These are phyloP conservation scores for Tuber magnatum DNA, from an alignment of 495 filamentous ascomycete genomes.

Conservation along the genomic window DNA sequence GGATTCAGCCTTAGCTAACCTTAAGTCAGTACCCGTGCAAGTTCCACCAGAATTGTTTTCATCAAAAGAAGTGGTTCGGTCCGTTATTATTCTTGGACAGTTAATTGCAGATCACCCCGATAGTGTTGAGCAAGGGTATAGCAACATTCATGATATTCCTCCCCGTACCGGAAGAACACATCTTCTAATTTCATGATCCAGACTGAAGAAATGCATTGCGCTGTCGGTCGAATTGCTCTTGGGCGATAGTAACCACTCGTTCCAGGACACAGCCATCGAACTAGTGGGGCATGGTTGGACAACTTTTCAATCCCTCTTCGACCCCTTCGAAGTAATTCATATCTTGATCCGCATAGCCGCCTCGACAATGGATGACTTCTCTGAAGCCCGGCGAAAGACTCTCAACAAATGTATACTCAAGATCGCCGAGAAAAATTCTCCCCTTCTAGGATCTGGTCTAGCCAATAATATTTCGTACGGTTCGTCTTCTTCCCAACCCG, in stretches of 20 bases:
- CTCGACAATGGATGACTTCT: slow-evolving; percentile 12
- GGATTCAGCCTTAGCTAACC: not conserved
- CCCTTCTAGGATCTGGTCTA: slow-evolving; percentile 28
- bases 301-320: slow-evolving; percentile 30
- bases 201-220: slow-evolving; percentile 32
- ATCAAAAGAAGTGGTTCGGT: slow-evolving; percentile 34
- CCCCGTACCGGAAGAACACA: not conserved
- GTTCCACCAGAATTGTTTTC: slow-evolving; percentile 33
- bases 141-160: not conserved
- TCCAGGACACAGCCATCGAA: slow-evolving; percentile 39
- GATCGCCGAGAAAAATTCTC: slow-evolving; percentile 34
- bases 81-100: slow-evolving; percentile 33
- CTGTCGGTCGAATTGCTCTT: slow-evolving; percentile 30
- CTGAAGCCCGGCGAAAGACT: slow-evolving; percentile 16
- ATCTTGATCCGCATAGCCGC: slow-evolving; percentile 34
- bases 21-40: slow-evolving; percentile 23
- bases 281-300: slow-evolving; percentile 34
- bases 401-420: slow-evolving; percentile 30
- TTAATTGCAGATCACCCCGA: slow-evolving; percentile 31
- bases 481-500: slow-evolving; percentile 16
- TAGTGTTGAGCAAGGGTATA: slow-evolving; percentile 19
- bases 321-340: slow-evolving; percentile 35
- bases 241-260: slow-evolving; percentile 25
- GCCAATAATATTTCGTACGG: slow-evolving; percentile 32
- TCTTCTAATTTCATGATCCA: not conserved